Base-by-base conservation (phyloP, 345 rosid species). In the Lepidium sativum region DNA sequence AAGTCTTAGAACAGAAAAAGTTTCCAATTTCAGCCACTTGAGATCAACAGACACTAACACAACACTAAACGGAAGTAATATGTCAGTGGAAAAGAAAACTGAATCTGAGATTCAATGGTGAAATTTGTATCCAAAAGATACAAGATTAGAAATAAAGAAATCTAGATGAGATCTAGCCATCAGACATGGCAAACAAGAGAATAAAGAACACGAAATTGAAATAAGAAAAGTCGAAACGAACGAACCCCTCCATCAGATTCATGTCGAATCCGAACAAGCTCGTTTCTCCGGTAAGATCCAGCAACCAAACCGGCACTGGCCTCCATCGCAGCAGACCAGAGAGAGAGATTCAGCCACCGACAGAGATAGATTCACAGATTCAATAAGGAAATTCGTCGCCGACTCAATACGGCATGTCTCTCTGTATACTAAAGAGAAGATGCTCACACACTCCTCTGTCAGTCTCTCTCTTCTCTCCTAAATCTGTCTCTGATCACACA, bases 201-300 rank as follows among this genome's bases (percentile, higher is more conserved):
- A 9, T 65, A 8, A 54, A 34, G 21, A 44, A 2, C 7, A 40
- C 7, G 1, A 38, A 32, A 32, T 4, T 14, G 15, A 5, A 31
- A 14, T 1, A 23, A 8, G 0, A 9, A 38, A 18, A 37, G 31
- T 13, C 9, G 3, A 35, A n/a, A 42, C 6, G 17, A 25, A 88
- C 97, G 41, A 70, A 95, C 99, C 92, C 87, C 96, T 47, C 95
- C 79, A 54, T 95, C 98, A 56, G 96, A 95, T 76, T 95, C 99
- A 65, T 95, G 92, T 25, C 87, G 96, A 73, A 95, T 95, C 78
- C 98, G 95, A 62, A 95, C 99, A 48, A 95, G 81, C 82, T 95
- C 96, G 74, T 95, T 95, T 75, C 88, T 79, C 79, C 86, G 87
- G 87, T 95, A 84, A n/a, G 99, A 95, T 23, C 99, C 99, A 63